Conservation (phyloP, 1,284 basidiomycete species). For the Coniferiporia sulphurascens region DNA sequence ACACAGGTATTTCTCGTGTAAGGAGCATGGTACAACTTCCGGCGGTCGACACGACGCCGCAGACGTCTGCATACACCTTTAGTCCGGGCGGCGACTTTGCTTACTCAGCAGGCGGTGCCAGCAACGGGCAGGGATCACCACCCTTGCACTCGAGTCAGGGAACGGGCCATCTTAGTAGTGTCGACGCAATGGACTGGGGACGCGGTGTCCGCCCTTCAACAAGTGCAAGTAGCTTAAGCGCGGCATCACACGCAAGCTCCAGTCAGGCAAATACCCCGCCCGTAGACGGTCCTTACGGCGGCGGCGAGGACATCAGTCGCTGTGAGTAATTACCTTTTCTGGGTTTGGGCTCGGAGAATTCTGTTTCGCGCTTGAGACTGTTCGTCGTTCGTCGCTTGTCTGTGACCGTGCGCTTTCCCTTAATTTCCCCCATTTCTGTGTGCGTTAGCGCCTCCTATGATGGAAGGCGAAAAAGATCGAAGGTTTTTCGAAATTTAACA, state of each 20-base stretch:
- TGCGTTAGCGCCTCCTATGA: not conserved
- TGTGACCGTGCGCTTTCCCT: conserved; percentile 20
- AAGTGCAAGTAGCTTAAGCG: conserved; percentile 64
- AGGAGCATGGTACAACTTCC: conserved; percentile 76
- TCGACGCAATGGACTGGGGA: conserved; percentile 33
- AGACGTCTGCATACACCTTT: conserved; percentile 46
- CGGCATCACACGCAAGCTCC: conserved; percentile 65
- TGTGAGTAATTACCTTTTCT: conserved; percentile 50
- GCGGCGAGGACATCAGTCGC: conserved; percentile 66
- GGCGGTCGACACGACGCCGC: conserved; percentile 44
- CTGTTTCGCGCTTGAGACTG: not conserved
- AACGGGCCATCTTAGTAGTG: conserved; percentile 38
- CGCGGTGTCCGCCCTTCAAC: conserved; percentile 59
- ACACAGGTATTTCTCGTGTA: conserved; percentile 53
- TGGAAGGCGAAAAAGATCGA: conserved; percentile 11
- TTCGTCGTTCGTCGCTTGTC: conserved; percentile 23
- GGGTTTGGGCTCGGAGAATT: conserved; percentile 5
- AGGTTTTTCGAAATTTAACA: conserved; percentile 2
- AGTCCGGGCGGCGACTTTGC: conserved; percentile 71
- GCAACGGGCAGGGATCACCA: conserved; percentile 20
- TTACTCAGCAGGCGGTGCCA: conserved; percentile 48
- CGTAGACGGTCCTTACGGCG: conserved; percentile 38
- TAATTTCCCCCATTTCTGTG: conserved; percentile 28
- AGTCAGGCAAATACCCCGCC: conserved; percentile 80
- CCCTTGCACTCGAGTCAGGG: conserved; percentile 26